Evolutionary conservation across 495 filamentous ascomycete species (phyloP).

Genomic region (Penicillium pulvis): DNA sequence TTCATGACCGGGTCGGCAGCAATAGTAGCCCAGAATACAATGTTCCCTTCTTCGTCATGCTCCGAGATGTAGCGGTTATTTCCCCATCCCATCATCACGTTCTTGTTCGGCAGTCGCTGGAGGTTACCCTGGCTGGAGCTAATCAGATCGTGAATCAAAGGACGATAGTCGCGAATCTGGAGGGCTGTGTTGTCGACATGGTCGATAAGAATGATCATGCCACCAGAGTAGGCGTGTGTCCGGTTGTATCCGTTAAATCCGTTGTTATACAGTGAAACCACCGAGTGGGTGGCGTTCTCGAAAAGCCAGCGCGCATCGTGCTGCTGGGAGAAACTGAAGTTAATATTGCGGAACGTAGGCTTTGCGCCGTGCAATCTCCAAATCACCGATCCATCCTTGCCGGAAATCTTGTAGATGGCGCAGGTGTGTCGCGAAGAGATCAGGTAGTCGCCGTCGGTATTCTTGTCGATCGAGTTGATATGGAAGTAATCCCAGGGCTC

Average conservation of each 20-base stretch:
- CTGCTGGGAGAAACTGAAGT: constrained; percentile 62
- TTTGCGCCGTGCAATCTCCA: constrained; percentile 59
- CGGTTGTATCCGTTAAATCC: constrained; percentile 52
- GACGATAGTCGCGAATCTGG: constrained; percentile 43
- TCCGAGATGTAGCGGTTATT: constrained; percentile 60
- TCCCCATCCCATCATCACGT: constrained; percentile 63
- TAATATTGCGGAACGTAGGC: constrained; percentile 48
- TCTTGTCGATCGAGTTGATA: constrained; percentile 65
- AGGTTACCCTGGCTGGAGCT: constrained; percentile 64
- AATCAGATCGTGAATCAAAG: constrained; percentile 45
- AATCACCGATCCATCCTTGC: constrained; percentile 56
- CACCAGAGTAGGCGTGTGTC: constrained; percentile 52
- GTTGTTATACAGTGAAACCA: constrained; percentile 61
- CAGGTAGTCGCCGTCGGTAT: constrained; percentile 57
- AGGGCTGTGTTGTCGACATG: constrained; percentile 53
- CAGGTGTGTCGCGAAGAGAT: constrained; percentile 61
- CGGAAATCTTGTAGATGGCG: constrained; percentile 62
- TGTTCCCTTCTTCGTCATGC: constrained; percentile 55
- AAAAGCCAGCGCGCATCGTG: constrained; percentile 61
- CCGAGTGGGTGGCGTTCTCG: constrained; percentile 52
- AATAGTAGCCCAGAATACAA: constrained; percentile 50
- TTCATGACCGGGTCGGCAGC: constrained; percentile 43
- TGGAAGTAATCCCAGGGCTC: constrained; percentile 67
- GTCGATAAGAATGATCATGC: constrained; percentile 60
- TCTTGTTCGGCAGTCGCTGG: constrained; percentile 57